Percentiles rank a stretch among this genome's conserved stretches.
Evolutionary conservation across 768 basidiomycete genomes (phyloP).

Genomic region (Clitopilus hobsonii): DNA sequence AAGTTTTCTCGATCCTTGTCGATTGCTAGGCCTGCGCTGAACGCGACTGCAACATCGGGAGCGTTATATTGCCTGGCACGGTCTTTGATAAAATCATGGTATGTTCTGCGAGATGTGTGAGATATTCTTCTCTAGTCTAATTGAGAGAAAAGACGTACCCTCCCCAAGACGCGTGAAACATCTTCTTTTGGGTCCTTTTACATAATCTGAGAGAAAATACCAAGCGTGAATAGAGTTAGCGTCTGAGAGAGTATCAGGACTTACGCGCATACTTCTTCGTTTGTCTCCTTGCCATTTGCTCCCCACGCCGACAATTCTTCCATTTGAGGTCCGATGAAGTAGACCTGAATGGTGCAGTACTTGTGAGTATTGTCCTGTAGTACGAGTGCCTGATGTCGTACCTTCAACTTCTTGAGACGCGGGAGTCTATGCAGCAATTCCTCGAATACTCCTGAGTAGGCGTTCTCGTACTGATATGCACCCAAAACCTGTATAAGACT

Average conservation of each 20-base stretch:
- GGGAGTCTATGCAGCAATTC: slow-evolving; percentile 30
- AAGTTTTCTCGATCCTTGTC: slow-evolving; percentile 23
- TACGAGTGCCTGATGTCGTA: no score
- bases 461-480: slow-evolving; percentile 17
- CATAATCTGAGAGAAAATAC: slow-evolving; percentile 21
- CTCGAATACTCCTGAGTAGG: slow-evolving; percentile 21
- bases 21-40: slow-evolving; percentile 28
- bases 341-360: no score
- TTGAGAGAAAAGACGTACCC: slow-evolving; percentile 14
- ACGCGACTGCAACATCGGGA: slow-evolving; percentile 31
- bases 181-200: slow-evolving; percentile 14
- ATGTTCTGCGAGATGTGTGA: slow-evolving; percentile 18
- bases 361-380: no score
- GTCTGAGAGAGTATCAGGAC: no score
- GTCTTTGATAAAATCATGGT: slow-evolving; percentile 20
- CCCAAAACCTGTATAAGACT: slow-evolving; percentile 26
- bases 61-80: slow-evolving; percentile 12
- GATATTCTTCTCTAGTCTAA: neutral
- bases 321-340: neutral
- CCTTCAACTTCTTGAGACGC: slow-evolving; percentile 22
- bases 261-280: no score
- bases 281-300: neutral
- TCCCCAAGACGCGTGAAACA: slow-evolving; percentile 17
- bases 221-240: no score
- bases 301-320: neutral